phyloP scores from a whole-genome alignment of 768 basidiomycete species.

The Suillus placidus region DNA sequence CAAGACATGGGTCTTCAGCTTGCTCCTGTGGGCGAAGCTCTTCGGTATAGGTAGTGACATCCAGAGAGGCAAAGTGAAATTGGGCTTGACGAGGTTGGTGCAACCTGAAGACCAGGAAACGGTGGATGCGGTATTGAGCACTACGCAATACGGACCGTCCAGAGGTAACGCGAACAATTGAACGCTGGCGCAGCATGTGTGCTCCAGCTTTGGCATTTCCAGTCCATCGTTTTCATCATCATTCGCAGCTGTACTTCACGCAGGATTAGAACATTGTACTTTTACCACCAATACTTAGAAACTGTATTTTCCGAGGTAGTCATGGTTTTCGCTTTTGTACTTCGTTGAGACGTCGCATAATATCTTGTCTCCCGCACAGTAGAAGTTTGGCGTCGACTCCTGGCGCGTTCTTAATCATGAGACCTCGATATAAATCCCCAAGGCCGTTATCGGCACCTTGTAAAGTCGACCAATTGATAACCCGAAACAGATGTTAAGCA shows the following conservation, averaged over 20 bases:
- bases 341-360: neutral
- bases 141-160: neutral
- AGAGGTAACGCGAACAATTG: neutral
- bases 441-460: neutral
- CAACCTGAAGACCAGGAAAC: neutral
- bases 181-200: neutral
- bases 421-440: neutral
- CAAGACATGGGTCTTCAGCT: neutral
- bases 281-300: neutral
- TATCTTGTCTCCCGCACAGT: neutral
- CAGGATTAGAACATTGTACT: neutral
- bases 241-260: neutral
- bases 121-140: neutral
- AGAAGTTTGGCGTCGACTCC: neutral
- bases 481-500: neutral
- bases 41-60: conserved; percentile 12
- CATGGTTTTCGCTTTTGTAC: neutral
- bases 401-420: neutral
- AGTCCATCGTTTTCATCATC: neutral
- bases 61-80: conserved; percentile 4
- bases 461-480: neutral
- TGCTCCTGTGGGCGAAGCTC: conserved; percentile 6
- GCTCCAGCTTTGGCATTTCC: neutral
- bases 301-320: neutral
- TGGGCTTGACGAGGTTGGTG: neutral